Evolutionary conservation across 805 yeast genomes (phyloP).

Genomic region (Kuraishia ogatae): DNA sequence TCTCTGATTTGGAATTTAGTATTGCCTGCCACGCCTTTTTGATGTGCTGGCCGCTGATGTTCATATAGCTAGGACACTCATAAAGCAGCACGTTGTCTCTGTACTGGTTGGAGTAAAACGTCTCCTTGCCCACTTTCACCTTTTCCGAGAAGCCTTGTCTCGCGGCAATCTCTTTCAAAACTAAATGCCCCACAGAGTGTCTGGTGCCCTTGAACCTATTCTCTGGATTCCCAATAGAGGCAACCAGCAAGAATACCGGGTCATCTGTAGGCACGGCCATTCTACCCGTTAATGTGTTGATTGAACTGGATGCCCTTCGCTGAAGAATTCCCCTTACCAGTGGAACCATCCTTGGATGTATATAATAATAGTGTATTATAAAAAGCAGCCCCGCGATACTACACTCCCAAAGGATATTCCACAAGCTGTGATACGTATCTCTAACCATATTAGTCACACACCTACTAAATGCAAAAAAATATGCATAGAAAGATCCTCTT

Average conservation of each 20-base stretch:
- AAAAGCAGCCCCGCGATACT: not conserved
- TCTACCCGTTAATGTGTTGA: not conserved
- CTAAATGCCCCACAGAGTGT: conserved; percentile 70
- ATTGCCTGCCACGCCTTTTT: conserved; percentile 37
- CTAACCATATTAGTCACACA: not conserved
- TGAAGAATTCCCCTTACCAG: not conserved
- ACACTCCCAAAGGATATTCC: not conserved
- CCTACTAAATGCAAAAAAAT: not conserved
- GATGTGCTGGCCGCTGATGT: conserved; percentile 55
- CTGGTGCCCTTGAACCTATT: conserved; percentile 50
- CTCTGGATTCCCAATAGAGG: conserved; percentile 76
- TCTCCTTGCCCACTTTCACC: conserved; percentile 6
- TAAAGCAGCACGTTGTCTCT: conserved; percentile 31
- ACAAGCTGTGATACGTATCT: not conserved
- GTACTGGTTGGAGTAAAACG: conserved; percentile 11
- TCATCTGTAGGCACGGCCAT: conserved; percentile 2
- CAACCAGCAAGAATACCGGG: conserved; percentile 22
- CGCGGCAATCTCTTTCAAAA: conserved; percentile 26
- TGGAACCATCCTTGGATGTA: not conserved
- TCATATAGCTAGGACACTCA: conserved; percentile 58
- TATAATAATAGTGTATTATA: not conserved
- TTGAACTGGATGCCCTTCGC: not conserved
- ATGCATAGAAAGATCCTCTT: not conserved
- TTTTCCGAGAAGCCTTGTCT: conserved; percentile 10
- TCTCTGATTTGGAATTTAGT: conserved; percentile 12